Conservation (phyloP, 164 flowering plant species). For the Liquidambar formosana region DNA sequence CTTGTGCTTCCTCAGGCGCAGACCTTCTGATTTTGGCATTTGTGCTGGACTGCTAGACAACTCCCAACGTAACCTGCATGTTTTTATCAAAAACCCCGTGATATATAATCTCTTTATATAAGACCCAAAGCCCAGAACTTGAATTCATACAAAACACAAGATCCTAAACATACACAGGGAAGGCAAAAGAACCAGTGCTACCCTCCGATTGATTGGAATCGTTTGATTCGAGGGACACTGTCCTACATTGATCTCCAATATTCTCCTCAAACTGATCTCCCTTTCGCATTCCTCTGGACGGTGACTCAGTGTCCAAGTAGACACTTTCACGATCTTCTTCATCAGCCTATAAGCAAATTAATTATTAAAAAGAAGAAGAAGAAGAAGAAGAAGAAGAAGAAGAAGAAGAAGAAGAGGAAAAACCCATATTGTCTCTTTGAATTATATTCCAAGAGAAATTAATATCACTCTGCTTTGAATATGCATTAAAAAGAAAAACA, state of each 20-base stretch:
- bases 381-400: too few relatives aligned
- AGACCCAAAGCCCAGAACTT: neutral
- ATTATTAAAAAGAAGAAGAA: too few relatives aligned
- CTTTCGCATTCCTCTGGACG: neutral
- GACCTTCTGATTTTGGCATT: slow-evolving; percentile 37
- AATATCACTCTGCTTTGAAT: too few relatives aligned
- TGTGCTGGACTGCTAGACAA: slow-evolving; percentile 40
- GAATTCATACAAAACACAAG: neutral
- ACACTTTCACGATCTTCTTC: slow-evolving; percentile 19
- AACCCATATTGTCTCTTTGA: neutral
- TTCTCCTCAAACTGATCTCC: slow-evolving; percentile 4
- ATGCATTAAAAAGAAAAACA: too few relatives aligned
- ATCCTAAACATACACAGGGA: slow-evolving; percentile 48
- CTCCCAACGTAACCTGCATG: slow-evolving; percentile 38
- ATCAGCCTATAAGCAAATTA: slow-evolving; percentile 9
- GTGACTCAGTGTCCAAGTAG: slow-evolving; percentile 11
- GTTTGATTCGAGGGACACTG: slow-evolving; percentile 29
- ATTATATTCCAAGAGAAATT: neutral
- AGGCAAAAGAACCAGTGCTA: slow-evolving; percentile 56
- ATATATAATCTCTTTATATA: neutral
- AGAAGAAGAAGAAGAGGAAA: too few relatives aligned
- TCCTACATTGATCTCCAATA: slow-evolving; percentile 6
- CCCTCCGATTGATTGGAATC: slow-evolving; percentile 45
- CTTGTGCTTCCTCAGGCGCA: slow-evolving; percentile 27
- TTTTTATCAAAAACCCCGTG: neutral